Percentiles rank a stretch among this genome's conserved stretches.
These are phyloP conservation scores for Debaryomyces fabryi DNA, from an alignment of 1,139 yeast genomes.

Conservation along the genomic window DNA sequence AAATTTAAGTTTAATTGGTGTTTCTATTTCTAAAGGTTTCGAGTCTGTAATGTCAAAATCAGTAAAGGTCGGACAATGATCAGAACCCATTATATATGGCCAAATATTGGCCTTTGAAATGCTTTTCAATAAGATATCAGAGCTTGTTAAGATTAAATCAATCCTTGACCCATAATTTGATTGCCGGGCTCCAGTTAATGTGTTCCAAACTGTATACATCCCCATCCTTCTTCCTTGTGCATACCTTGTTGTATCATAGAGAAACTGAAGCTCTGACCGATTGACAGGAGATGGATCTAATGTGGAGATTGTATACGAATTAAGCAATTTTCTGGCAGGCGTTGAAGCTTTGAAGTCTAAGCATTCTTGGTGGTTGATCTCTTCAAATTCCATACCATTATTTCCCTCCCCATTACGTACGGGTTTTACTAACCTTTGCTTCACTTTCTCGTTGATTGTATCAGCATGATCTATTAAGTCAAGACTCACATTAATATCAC, in stretches of 20 bases:
- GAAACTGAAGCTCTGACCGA: constrained; percentile 25
- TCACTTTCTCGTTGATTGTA: constrained; percentile 48
- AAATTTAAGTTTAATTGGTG: constrained; percentile 36
- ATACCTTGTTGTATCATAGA: constrained; percentile 68
- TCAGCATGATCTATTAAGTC: constrained; percentile 87
- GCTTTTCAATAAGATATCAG: constrained; percentile 34
- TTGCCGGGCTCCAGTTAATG: constrained; percentile 74
- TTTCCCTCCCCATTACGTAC: constrained; percentile 21
- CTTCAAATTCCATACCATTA: constrained; percentile 41
- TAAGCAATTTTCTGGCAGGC: constrained; percentile 47
- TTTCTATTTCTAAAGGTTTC: constrained; percentile 1
- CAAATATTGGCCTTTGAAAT: constrained; percentile 61
- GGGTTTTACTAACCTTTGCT: constrained; percentile 23
- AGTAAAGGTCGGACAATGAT: constrained; percentile 88
- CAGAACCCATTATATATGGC: constrained; percentile 79
- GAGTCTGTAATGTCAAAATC: constrained; percentile 49
- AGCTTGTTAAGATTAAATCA: constrained; percentile 64
- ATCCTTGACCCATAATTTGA: constrained; percentile 87
- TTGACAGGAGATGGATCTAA: constrained; percentile 10
- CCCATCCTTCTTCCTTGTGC: constrained; percentile 58
- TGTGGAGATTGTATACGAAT: constrained; percentile 33
- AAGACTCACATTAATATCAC: constrained; percentile 82
- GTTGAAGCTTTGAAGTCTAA: constrained; percentile 43
- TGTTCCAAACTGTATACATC: constrained; percentile 94
- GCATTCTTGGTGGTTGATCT: constrained; percentile 38